These are phyloP conservation scores for Miscanthus lutarioriparius DNA, from an alignment of 176 grass and related monocot species.

Conservation along the genomic window DNA sequence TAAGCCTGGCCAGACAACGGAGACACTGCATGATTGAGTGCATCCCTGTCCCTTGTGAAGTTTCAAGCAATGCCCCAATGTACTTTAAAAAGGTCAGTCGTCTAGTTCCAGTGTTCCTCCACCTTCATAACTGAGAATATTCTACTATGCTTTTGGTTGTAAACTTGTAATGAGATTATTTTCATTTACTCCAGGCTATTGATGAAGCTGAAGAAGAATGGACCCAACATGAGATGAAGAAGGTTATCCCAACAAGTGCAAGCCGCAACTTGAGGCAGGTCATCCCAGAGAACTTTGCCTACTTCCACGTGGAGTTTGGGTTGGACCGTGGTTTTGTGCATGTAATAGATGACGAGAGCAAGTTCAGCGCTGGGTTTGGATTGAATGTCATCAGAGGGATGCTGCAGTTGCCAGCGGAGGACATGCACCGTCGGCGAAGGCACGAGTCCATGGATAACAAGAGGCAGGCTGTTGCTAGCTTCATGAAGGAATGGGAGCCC, in stretches of 20 bases:
- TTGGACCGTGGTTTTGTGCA: constrained; percentile 86
- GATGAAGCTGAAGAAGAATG: constrained; percentile 95
- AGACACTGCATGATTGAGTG: constrained; percentile 90
- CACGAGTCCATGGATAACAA: constrained; percentile 76
- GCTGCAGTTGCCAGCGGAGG: constrained; percentile 73
- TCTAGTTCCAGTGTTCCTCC: background rate
- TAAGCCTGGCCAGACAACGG: constrained; percentile 66
- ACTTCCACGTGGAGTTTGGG: constrained; percentile 93
- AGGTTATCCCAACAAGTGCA: constrained; percentile 76
- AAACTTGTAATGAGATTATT: background rate
- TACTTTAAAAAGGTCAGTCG: constrained; percentile 90
- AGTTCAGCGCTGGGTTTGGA: constrained; percentile 75
- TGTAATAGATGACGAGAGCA: constrained; percentile 87
- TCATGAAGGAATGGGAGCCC: constrained; percentile 71
- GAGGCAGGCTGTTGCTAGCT: constrained; percentile 57
- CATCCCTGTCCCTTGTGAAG: constrained; percentile 70
- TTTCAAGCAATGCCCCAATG: constrained; percentile 79
- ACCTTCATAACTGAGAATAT: constrained; percentile 6
- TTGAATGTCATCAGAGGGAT: constrained; percentile 83
- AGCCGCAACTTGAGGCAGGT: constrained; percentile 65
- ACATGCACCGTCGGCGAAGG: constrained; percentile 73
- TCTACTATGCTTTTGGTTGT: constrained; percentile 5
- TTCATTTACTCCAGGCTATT: constrained; percentile 57
- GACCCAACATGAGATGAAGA: constrained; percentile 90
- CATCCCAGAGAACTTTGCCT: constrained; percentile 88